Conservation (phyloP, 768 basidiomycete genomes). For the Serendipita sp. region DNA sequence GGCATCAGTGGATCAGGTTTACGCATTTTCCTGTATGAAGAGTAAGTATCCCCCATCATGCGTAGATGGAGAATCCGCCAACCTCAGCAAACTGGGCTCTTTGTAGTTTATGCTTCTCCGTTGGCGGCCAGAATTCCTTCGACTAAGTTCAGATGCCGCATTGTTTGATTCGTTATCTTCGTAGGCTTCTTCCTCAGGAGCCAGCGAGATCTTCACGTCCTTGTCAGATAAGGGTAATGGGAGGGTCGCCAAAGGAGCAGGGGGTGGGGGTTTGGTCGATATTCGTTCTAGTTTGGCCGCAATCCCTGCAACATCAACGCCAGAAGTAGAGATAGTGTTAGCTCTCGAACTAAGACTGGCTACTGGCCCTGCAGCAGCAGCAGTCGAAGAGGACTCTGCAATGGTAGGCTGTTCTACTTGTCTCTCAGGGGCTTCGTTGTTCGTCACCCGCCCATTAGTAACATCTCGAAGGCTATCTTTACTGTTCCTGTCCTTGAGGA, state of each 20-base stretch:
- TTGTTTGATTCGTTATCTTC: conserved; percentile 27
- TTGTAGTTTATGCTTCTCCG: conserved; percentile 76
- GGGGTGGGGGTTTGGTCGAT: conserved; percentile 34
- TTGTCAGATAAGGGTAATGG: conserved; percentile 16
- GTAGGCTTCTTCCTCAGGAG: not conserved
- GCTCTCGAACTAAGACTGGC: not conserved
- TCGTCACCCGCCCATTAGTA: not conserved
- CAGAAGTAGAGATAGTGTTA: not conserved
- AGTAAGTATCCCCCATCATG: not conserved
- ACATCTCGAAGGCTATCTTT: conserved; percentile 6
- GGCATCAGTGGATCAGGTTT: conserved; percentile 50
- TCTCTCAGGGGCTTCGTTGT: too few relatives aligned
- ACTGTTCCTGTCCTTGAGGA: conserved; percentile 5
- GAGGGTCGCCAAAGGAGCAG: conserved; percentile 30
- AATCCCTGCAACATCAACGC: not conserved
- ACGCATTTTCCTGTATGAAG: conserved; percentile 61
- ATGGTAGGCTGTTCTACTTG: too few relatives aligned
- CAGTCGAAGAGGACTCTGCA: not conserved
- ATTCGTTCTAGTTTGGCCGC: conserved; percentile 9
- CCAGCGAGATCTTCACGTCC: not conserved
- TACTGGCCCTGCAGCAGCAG: not conserved
- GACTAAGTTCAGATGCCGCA: not conserved
- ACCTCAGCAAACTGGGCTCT: conserved; percentile 83
- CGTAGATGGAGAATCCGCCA: conserved; percentile 17
- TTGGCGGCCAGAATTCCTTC: conserved; percentile 13